These are phyloP conservation scores for Gossypium davidsonii DNA, from an alignment of 441 rosid species.

Conservation along the genomic window DNA sequence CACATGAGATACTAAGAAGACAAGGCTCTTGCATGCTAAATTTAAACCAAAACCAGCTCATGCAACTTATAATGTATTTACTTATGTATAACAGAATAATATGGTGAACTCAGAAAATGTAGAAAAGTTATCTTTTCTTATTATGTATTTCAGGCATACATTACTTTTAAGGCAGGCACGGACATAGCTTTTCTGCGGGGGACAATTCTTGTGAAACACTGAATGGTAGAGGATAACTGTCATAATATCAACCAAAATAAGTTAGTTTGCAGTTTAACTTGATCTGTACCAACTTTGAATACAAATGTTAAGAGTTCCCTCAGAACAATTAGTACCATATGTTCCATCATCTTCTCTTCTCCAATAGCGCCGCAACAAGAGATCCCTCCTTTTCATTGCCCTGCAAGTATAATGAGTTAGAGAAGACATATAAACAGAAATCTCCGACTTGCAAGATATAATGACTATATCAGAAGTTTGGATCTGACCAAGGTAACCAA, in stretches of 20 bases:
- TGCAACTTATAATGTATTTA: slow-evolving; percentile 5
- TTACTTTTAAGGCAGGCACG: slow-evolving; percentile 99
- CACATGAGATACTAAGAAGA: not conserved
- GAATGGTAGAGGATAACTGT: slow-evolving; percentile 94
- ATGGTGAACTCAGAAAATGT: not conserved
- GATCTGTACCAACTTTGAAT: not conserved
- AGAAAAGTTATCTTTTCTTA: slow-evolving; percentile 15
- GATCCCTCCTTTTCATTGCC: slow-evolving; percentile 86
- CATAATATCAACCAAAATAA: slow-evolving; percentile 18
- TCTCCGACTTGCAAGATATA: slow-evolving; percentile 1
- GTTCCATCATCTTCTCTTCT: slow-evolving; percentile 98
- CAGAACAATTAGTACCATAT: slow-evolving; percentile 50
- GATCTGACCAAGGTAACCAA: slow-evolving; percentile 86
- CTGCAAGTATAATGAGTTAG: slow-evolving; percentile 33
- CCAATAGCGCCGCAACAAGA: slow-evolving; percentile 87
- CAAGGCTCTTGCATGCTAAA: not conserved
- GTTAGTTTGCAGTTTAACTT: slow-evolving; percentile 18
- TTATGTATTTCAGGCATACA: slow-evolving; percentile 54
- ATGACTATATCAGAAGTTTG: slow-evolving; percentile 5
- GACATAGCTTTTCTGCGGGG: slow-evolving; percentile 69
- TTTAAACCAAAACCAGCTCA: not conserved
- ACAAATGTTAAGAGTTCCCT: slow-evolving; percentile 13
- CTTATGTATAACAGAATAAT: not conserved
- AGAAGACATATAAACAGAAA: slow-evolving; percentile 18
- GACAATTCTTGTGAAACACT: slow-evolving; percentile 90